Conservation (phyloP, 164 flowering plant species). For the Aristolochia californica region DNA sequence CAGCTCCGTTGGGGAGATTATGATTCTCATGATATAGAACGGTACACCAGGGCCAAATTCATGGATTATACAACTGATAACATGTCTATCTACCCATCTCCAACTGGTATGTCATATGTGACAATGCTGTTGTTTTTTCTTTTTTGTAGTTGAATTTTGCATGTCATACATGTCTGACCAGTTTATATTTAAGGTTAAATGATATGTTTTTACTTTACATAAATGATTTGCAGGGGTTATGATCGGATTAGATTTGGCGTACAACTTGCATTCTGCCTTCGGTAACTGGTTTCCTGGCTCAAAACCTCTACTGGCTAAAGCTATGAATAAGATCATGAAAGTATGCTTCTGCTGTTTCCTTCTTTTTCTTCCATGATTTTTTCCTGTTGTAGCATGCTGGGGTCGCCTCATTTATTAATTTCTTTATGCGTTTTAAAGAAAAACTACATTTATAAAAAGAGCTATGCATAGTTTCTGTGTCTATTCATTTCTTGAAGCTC, state of each 20-base stretch:
- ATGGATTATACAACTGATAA: slow-evolving; percentile 99
- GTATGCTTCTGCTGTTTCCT: slow-evolving; percentile 17
- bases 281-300: slow-evolving; percentile 99
- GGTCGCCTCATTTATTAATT: no score
- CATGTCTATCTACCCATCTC: slow-evolving; percentile 99
- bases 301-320: slow-evolving; percentile 91
- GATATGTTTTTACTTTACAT: not conserved
- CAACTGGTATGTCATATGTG: slow-evolving; percentile 52
- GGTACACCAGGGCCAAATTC: slow-evolving; percentile 93
- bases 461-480: no score
- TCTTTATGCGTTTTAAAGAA: no score
- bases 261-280: slow-evolving; percentile 98
- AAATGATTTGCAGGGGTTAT: slow-evolving; percentile 61
- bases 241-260: slow-evolving; percentile 97
- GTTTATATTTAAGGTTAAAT: not conserved
- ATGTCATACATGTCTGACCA: not conserved
- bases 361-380: not conserved
- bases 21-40: slow-evolving; percentile 98
- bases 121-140: not conserved
- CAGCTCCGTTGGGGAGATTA: slow-evolving; percentile 99
- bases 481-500: no score
- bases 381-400: no score
- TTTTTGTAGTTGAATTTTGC: not conserved
- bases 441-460: no score
- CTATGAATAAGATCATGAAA: slow-evolving; percentile 99